Evolutionary conservation across 2,329 filamentous ascomycete genomes (phyloP).

Genomic region (Arthrobotrys musiformis): DNA sequence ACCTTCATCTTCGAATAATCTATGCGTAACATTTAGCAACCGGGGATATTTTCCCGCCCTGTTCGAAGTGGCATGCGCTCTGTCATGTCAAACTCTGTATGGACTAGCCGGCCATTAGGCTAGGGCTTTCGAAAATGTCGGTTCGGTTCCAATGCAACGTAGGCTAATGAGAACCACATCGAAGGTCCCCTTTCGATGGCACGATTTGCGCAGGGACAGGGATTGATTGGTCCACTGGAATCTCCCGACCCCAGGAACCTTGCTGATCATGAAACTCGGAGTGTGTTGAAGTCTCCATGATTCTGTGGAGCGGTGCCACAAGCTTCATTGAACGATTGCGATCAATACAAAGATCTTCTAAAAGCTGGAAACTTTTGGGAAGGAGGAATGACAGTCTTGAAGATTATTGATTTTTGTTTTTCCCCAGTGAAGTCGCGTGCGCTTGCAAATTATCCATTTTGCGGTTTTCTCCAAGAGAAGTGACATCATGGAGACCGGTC

Average conservation of each 20-base stretch:
- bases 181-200: background rate
- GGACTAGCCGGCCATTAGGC: background rate
- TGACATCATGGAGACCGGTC: background rate
- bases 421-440: slow-evolving; percentile 11
- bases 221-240: slow-evolving; percentile 8
- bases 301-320: slow-evolving; percentile 7
- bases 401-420: background rate
- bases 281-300: background rate
- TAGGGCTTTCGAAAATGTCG: slow-evolving; percentile 7
- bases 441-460: background rate
- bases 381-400: background rate
- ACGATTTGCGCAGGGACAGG: slow-evolving; percentile 23
- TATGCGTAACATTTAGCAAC: slow-evolving; percentile 15
- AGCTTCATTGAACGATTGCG: background rate
- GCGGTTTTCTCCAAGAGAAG: background rate
- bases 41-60: slow-evolving; percentile 11
- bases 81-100: no score
- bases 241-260: slow-evolving; percentile 1
- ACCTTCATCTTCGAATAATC: slow-evolving; percentile 16
- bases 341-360: slow-evolving; percentile 7
- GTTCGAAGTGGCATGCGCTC: slow-evolving; percentile 5
- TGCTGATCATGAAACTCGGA: slow-evolving; percentile 15
- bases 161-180: slow-evolving; percentile 6
- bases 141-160: slow-evolving; percentile 14
- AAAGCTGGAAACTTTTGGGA: background rate